phyloP scores from a whole-genome alignment of 768 basidiomycete genomes.

The Lentinula detonsa region DNA sequence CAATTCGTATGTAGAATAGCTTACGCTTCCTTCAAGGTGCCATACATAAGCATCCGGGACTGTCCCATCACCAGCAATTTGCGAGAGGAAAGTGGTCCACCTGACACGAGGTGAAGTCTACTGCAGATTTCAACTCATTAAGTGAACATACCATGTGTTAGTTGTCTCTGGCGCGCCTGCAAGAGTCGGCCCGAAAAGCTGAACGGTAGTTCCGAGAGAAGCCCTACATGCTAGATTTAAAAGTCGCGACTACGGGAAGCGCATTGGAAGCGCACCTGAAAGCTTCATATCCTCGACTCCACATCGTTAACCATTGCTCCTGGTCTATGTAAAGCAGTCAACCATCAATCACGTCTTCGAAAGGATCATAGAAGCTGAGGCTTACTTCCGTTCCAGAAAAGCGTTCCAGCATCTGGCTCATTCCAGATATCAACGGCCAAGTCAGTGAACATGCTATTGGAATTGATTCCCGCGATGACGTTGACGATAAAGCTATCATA shows the following conservation, averaged over 20 bases:
- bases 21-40: constrained; percentile 15
- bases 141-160: constrained; percentile 8
- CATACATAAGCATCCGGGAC: constrained; percentile 15
- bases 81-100: constrained; percentile 16
- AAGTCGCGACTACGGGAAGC: neutral
- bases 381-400: constrained; percentile 15
- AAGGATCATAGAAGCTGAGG: neutral
- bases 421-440: constrained; percentile 17
- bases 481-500: constrained; percentile 14
- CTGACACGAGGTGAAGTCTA: neutral
- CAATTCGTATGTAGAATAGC: neutral
- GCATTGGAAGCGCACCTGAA: constrained; percentile 6
- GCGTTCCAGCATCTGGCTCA: constrained; percentile 12
- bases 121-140: neutral
- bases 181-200: constrained; percentile 11
- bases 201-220: constrained; percentile 12
- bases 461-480: constrained; percentile 14
- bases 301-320: constrained; percentile 12
- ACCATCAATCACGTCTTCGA: neutral
- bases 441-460: constrained; percentile 13
- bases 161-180: constrained; percentile 7
- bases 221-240: neutral
- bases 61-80: constrained; percentile 10
- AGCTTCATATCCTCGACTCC: constrained; percentile 12
- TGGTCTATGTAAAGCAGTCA: constrained; percentile 2